Percentiles rank a stretch among this genome's conserved stretches.
Evolutionary conservation across 139 green algal genomes (phyloP).

Genomic region (Pycnococcus provasolii): DNA sequence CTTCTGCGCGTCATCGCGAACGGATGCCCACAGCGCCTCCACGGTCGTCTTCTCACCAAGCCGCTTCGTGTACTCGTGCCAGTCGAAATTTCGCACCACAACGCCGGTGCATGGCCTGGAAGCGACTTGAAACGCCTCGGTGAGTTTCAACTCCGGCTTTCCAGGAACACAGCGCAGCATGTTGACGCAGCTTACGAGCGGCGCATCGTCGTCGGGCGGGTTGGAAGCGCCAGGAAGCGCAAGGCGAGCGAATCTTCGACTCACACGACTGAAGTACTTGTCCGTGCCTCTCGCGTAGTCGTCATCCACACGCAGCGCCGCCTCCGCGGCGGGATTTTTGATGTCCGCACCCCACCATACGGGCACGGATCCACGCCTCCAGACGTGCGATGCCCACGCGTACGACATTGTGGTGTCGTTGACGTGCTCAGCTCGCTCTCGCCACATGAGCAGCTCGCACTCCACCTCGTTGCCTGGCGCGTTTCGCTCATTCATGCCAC

Average conservation of each 20-base stretch:
- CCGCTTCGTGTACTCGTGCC: slow-evolving; percentile 83
- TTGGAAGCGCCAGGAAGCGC: not conserved
- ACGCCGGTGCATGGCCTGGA: slow-evolving; percentile 26
- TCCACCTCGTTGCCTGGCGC: slow-evolving; percentile 95
- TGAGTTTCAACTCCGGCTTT: slow-evolving; percentile 53
- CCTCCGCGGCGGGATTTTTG: slow-evolving; percentile 60
- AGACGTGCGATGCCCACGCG: slow-evolving; percentile 34
- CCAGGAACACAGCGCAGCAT: slow-evolving; percentile 70
- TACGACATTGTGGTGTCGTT: no score
- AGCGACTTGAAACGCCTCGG: slow-evolving; percentile 47
- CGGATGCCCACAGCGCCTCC: slow-evolving; percentile 72
- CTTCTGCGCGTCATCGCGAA: slow-evolving; percentile 1
- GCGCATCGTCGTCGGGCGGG: not conserved
- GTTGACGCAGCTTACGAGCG: slow-evolving; percentile 81
- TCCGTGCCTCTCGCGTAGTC: slow-evolving; percentile 54
- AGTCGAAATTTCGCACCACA: slow-evolving; percentile 76
- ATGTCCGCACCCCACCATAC: slow-evolving; percentile 45
- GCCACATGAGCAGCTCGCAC: slow-evolving; percentile 82
- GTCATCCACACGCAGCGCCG: slow-evolving; percentile 69
- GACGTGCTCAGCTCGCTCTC: not conserved
- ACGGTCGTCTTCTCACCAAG: slow-evolving; percentile 71
- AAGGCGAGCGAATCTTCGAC: not conserved
- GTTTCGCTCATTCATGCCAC: slow-evolving; percentile 71
- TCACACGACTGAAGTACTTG: slow-evolving; percentile 37
- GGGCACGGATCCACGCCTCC: slow-evolving; percentile 42